Conservation (phyloP, 2,329 filamentous ascomycete genomes). For the Fusarium gaditjirri region DNA sequence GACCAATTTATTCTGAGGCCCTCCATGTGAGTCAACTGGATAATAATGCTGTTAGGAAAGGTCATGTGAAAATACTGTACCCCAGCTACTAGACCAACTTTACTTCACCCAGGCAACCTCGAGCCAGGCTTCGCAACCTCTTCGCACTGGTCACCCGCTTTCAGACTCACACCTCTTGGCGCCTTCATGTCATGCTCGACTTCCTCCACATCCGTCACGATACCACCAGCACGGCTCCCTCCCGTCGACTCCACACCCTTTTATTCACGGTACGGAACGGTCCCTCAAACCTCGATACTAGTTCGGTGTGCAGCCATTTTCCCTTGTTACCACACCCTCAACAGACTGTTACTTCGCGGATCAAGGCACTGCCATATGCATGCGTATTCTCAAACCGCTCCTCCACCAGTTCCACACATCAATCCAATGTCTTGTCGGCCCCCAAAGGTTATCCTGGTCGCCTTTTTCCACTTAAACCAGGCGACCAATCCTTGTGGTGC, state of each 20-base stretch:
- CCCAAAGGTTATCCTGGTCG: conserved; percentile 23
- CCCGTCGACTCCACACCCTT: conserved; percentile 30
- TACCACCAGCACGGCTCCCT: conserved; percentile 28
- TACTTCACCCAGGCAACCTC: conserved; percentile 15
- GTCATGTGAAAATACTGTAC: conserved; percentile 30
- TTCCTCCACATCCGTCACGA: conserved; percentile 23
- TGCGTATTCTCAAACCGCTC: conserved; percentile 23
- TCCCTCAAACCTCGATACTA: conserved; percentile 18
- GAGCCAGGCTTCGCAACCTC: conserved; percentile 21
- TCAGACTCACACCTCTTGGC: conserved; percentile 18
- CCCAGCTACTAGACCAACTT: conserved; percentile 3
- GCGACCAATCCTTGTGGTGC: conserved; percentile 25
- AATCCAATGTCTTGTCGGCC: conserved; percentile 1
- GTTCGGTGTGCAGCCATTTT: conserved; percentile 13
- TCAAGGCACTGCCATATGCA: conserved; percentile 23
- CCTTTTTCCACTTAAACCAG: conserved; percentile 24
- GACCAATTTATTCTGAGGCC: conserved; percentile 27
- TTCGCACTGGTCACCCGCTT: conserved; percentile 35
- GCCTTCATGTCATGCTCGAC: conserved; percentile 17
- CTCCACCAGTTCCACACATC: conserved; percentile 29
- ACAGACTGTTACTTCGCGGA: conserved; percentile 1
- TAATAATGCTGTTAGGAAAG: conserved; percentile 2
- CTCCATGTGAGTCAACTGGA: conserved; percentile 33
- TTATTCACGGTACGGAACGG: background rate
- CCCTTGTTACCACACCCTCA: conserved; percentile 15